Evolutionary conservation across 2,329 filamentous ascomycete genomes (phyloP), one percentile per base, ranked within the genome.

Genomic region (Botrytis galanthina): DNA sequence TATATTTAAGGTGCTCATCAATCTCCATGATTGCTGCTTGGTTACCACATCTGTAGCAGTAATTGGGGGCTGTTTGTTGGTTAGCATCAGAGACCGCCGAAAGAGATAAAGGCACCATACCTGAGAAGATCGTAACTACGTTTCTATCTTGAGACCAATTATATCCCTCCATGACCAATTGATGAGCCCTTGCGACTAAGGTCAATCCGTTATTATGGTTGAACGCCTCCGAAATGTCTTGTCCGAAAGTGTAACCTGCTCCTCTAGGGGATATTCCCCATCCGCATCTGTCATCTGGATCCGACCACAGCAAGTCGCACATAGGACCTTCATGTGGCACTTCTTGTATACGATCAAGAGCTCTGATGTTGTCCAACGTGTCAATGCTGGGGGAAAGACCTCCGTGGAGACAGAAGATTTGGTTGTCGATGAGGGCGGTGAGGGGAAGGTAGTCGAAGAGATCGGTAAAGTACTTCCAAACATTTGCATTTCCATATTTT

Each of bases 11-110:
- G 83, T 98, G 95, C 85, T 99, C 96, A 78, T 98, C 96, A 83
- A 99, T 99, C 85, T 98, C 96, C 96, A 99, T 99, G 83, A 99
- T 98, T n/a, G 96, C 96, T 73, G 96, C 96, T 85, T 98, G 96
- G 85, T 99, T 99, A 82, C 96, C 96, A 82, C 96, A 99, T 83
- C 96, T 90, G 88, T 99, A 98, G 87, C 95, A 99, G 87, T 99
- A 99, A 84, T 95, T 95, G 76, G 93, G 93, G 71, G 93, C 93
- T 90, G 81, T 39, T 61, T 75, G 29, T 29, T 71, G 37, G 76
- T 84, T 77, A 83, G 81, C 70, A 51, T 64, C 29, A 44, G 42
- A n/a, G 16, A 61, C 60, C 12, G 59, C 32, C 67, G 62, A 54
- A 22, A 8, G 26, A 44, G 18, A 32, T 35, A 44, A 22, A 32